Percentiles rank a stretch among this genome's conserved stretches.
Evolutionary conservation across 164 flowering plant genomes (phyloP).

Genomic region (Magnolia changhungtana): DNA sequence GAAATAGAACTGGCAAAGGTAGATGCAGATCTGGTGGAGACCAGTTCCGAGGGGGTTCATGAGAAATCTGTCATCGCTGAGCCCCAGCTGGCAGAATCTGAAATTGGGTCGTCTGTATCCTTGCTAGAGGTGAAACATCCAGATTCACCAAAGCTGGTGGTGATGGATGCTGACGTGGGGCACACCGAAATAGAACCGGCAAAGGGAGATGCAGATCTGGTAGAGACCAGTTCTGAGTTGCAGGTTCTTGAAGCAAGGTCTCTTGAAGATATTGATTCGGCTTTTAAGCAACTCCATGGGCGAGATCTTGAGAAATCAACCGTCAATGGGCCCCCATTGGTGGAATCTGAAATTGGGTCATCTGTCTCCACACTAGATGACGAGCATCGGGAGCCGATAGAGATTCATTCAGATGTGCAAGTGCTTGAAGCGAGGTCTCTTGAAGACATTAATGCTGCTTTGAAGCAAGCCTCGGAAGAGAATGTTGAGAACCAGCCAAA

Average conservation of each 20-base stretch:
- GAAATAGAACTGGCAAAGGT: not conserved
- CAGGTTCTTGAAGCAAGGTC: constrained; percentile 21
- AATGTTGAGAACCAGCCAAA: constrained; percentile 7
- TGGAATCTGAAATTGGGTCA: constrained; percentile 7
- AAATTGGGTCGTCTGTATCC: not conserved
- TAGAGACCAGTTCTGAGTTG: constrained; percentile 3
- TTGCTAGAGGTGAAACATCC: no score
- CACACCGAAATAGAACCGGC: not conserved
- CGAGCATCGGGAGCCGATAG: constrained; percentile 1
- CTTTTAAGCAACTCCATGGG: constrained; percentile 8
- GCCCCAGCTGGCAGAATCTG: not conserved
- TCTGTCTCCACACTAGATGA: not conserved
- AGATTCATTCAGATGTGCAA: constrained; percentile 2
- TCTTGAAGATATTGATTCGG: constrained; percentile 3
- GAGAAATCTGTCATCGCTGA: not conserved
- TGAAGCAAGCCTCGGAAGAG: constrained; percentile 15
- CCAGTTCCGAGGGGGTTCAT: not conserved
- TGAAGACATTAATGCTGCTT: constrained; percentile 1
- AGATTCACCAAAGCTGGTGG: not conserved
- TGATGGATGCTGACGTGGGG: constrained; percentile 2
- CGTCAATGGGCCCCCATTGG: not conserved
- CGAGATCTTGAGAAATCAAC: not conserved
- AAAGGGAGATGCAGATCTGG: constrained; percentile 11
- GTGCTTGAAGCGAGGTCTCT: constrained; percentile 18
- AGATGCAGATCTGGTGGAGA: constrained; percentile 8